These are phyloP conservation scores for Puccinia polysora DNA, from an alignment of 1,284 basidiomycete genomes.

Conservation along the genomic window DNA sequence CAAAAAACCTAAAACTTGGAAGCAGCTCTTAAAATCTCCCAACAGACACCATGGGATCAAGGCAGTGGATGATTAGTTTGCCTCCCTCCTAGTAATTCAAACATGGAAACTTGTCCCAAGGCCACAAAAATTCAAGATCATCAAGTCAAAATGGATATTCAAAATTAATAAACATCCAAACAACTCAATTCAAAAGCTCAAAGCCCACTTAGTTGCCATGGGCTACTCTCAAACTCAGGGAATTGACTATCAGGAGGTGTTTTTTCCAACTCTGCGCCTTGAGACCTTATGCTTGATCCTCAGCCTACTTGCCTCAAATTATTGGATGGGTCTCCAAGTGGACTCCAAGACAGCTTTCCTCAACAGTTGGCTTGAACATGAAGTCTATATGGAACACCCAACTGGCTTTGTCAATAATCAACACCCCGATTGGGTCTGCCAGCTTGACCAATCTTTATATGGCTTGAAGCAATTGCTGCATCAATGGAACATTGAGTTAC, in stretches of 20 bases:
- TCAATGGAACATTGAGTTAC: constrained; percentile 18
- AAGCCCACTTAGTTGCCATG: neutral
- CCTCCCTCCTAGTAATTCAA: neutral
- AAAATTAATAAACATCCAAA: neutral
- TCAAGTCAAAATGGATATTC: neutral
- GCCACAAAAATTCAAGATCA: neutral
- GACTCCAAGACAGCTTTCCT: neutral
- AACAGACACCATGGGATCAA: neutral
- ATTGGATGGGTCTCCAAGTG: neutral
- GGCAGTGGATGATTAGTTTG: neutral
- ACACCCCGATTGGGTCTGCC: constrained; percentile 1
- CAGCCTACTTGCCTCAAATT: neutral
- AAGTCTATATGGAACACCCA: neutral
- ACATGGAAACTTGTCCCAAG: neutral
- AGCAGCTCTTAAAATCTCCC: neutral
- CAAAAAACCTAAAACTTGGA: constrained; percentile 4
- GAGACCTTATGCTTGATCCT: neutral
- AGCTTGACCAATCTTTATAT: constrained; percentile 9
- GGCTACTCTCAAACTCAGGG: neutral
- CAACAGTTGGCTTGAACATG: neutral
- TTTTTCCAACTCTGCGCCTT: neutral
- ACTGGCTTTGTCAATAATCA: neutral
- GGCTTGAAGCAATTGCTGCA: constrained; percentile 23
- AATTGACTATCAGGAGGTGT: neutral
- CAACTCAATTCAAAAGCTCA: neutral